phyloP scores from a whole-genome alignment of 768 basidiomycete genomes.

The Amanita pseudoporphyria region DNA sequence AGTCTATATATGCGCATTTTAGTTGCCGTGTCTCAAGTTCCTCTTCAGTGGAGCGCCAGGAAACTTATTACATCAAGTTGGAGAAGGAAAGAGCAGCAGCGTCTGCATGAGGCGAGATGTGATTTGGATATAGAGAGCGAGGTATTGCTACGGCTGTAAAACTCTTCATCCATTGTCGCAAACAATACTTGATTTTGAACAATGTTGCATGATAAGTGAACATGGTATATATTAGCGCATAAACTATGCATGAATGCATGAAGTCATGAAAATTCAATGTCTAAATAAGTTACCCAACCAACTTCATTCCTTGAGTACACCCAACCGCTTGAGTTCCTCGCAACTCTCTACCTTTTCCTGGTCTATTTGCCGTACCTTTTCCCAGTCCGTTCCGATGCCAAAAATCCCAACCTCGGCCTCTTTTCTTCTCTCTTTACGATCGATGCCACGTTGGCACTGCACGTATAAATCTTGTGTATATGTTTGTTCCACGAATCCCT shows the following conservation, averaged over 20 bases:
- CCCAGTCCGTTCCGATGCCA: slow-evolving; percentile 89
- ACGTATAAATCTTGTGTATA: slow-evolving; percentile 65
- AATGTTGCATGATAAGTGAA: slow-evolving; percentile 1
- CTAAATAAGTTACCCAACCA: slow-evolving; percentile 14
- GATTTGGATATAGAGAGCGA: slow-evolving; percentile 17
- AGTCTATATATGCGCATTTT: slow-evolving; percentile 24
- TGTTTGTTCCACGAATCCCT: slow-evolving; percentile 62
- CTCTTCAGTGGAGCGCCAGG: slow-evolving; percentile 66
- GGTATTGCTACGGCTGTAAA: slow-evolving; percentile 3
- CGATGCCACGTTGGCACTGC: slow-evolving; percentile 62
- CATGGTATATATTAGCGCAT: slow-evolving; percentile 10
- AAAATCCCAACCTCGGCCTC: slow-evolving; percentile 80
- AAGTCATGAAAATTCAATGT: not conserved
- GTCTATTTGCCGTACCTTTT: slow-evolving; percentile 70
- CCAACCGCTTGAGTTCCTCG: slow-evolving; percentile 61
- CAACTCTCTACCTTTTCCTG: slow-evolving; percentile 66
- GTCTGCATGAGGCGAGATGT: slow-evolving; percentile 7
- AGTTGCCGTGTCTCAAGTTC: slow-evolving; percentile 4
- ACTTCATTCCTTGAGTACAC: slow-evolving; percentile 27
- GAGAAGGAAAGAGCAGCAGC: slow-evolving; percentile 48
- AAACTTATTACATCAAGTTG: slow-evolving; percentile 79
- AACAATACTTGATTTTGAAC: slow-evolving; percentile 2
- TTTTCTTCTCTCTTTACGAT: slow-evolving; percentile 58
- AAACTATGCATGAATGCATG: not conserved
- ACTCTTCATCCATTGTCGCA: not conserved